Evolutionary conservation across 2,329 filamentous ascomycete species (phyloP).

Genomic region (Aspergillus intermedius): DNA sequence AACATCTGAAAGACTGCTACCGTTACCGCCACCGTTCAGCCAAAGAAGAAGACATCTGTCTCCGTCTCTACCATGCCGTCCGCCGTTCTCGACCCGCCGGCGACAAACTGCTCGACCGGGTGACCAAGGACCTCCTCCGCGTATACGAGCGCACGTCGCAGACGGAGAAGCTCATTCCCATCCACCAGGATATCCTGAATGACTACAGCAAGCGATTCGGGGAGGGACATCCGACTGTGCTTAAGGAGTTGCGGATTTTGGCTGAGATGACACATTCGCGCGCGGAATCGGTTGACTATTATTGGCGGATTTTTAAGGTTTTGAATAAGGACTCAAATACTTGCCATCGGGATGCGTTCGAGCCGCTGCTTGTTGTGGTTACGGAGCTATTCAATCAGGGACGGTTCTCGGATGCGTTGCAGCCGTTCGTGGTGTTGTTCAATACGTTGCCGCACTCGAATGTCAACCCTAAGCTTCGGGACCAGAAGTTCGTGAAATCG

Average conservation of each 20-base stretch:
- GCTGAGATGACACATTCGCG: conserved; percentile 32
- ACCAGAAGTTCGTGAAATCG: conserved; percentile 26
- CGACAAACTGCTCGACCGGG: conserved; percentile 24
- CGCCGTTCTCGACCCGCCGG: conserved; percentile 21
- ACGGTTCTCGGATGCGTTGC: conserved; percentile 31
- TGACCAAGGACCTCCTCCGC: conserved; percentile 23
- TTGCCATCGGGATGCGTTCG: conserved; percentile 33
- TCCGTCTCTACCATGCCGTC: conserved; percentile 31
- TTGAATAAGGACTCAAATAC: conserved; percentile 32
- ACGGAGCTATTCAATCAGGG: conserved; percentile 35
- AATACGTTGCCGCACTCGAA: conserved; percentile 31
- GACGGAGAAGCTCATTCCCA: conserved; percentile 30
- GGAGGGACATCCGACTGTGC: conserved; percentile 27
- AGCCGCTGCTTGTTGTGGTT: conserved; percentile 32
- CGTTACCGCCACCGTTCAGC: conserved; percentile 27
- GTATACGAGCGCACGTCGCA: conserved; percentile 26
- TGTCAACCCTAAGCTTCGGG: conserved; percentile 26
- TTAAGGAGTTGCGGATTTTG: conserved; percentile 31
- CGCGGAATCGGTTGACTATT: conserved; percentile 34
- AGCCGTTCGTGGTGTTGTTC: conserved; percentile 30
- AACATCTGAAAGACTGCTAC: conserved; percentile 43
- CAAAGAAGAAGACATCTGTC: conserved; percentile 33
- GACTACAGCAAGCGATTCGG: conserved; percentile 33
- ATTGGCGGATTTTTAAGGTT: conserved; percentile 29
- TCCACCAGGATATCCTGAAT: conserved; percentile 34